Percentiles rank a stretch among this genome's conserved stretches.
phyloP scores from a whole-genome alignment of 768 basidiomycete genomes.

The Auricularia cornea region DNA sequence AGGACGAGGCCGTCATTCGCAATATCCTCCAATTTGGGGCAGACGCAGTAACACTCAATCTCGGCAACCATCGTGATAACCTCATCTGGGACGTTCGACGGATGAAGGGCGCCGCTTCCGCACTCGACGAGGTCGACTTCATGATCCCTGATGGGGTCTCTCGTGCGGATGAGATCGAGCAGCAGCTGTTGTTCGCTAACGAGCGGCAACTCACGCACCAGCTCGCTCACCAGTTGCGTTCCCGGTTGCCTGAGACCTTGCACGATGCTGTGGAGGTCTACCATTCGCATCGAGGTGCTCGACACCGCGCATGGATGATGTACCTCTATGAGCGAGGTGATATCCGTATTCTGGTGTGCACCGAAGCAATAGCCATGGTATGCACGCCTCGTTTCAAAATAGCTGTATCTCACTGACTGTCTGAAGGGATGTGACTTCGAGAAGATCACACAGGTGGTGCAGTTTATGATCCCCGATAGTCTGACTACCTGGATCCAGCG shows the following conservation, averaged over 20 bases:
- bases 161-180: background rate
- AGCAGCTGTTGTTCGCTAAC: background rate
- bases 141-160: background rate
- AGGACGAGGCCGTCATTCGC: background rate
- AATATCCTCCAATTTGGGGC: background rate
- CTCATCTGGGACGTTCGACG: background rate
- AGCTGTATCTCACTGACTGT: background rate
- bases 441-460: conserved; percentile 28
- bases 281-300: background rate
- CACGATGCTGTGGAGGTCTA: background rate
- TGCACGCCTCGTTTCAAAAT: background rate
- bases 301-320: background rate
- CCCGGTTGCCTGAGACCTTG: background rate
- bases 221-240: background rate
- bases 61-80: background rate
- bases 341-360: background rate
- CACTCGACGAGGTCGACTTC: background rate
- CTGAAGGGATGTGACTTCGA: conserved; percentile 31
- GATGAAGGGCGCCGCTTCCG: background rate
- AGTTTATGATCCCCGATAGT: conserved; percentile 28
- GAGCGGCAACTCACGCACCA: background rate
- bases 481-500: conserved; percentile 27
- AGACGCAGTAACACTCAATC: background rate
- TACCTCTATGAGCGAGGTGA: background rate
- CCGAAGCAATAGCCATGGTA: background rate